phyloP scores from a whole-genome alignment of 257 asterid genomes.

The Solanum clarkiae region DNA sequence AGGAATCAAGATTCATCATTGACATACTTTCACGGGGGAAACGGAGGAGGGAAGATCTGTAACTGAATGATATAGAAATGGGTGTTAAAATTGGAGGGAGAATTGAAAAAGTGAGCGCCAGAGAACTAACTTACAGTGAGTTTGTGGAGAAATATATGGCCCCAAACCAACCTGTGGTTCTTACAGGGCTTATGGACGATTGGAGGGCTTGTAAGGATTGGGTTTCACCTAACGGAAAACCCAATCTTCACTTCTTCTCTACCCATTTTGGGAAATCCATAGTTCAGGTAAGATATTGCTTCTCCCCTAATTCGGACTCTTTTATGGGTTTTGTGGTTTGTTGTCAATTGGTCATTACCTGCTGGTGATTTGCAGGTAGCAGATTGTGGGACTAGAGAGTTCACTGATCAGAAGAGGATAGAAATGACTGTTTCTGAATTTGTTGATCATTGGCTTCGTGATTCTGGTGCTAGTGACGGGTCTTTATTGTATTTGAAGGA shows the following conservation, averaged over 20 bases:
- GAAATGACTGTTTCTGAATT: conserved; percentile 83
- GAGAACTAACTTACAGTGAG: conserved; percentile 40
- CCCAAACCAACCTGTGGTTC: conserved; percentile 62
- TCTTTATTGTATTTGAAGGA: conserved; percentile 72
- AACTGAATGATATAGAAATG: conserved; percentile 13
- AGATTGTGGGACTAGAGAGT: conserved; percentile 68
- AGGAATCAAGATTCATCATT: neutral
- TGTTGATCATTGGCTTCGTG: conserved; percentile 34
- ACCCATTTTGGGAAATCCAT: conserved; percentile 55
- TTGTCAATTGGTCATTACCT: neutral
- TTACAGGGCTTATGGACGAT: conserved; percentile 73
- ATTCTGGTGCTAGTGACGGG: conserved; percentile 5
- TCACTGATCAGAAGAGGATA: conserved; percentile 70
- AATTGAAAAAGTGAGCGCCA: conserved; percentile 72
- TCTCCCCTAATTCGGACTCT: neutral
- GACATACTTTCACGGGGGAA: neutral
- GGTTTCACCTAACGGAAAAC: conserved; percentile 55
- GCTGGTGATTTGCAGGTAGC: conserved; percentile 48
- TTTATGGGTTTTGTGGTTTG: neutral
- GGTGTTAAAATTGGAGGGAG: conserved; percentile 44
- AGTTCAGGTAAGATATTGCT: conserved; percentile 44
- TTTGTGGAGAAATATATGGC: conserved; percentile 44
- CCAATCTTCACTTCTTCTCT: conserved; percentile 57
- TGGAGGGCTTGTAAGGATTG: conserved; percentile 83
- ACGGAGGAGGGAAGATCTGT: neutral